Evolutionary conservation across 495 filamentous ascomycete species (phyloP), one percentile per base, ranked within the genome.

Genomic region (Tuber borchii): DNA sequence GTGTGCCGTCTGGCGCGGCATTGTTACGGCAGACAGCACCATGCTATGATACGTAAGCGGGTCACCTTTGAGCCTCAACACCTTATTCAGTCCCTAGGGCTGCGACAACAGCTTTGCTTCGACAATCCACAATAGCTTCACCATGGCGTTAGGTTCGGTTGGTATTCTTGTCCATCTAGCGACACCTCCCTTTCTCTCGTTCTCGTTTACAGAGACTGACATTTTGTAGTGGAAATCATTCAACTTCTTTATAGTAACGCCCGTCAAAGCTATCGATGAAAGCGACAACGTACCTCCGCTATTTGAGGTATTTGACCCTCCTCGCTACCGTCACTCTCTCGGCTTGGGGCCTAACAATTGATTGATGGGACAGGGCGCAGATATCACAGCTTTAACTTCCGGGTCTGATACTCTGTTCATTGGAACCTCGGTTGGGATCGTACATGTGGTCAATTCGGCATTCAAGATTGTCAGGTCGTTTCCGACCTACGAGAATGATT

Each of bases 181-280:
- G 31, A 34, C 16, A 34, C 31, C 16, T 34, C 14, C 56, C 26
- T 7, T 34, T 34, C 2, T 31, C 56, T 34, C 56, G 1, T 6
- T 16, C 56, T 34, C 56, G 1, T 12, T 65, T 10, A 19, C 56
- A 34, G 16, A 34, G 31, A 8, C 56, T 65, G 19, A 65, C 31
- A 26, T 3, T 19, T 34, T 26, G 45, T 46, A 99, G 94, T 97
- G 96, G 95, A 97, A 97, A 92, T 90, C 92, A 73, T 98, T 99
- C 87, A 94, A 95, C 88, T 98, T 99, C 90, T 97, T 99, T 87
- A 94, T 97, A 84, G 93, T 97, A 83, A 89, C 90, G 76, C 90
- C 91, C 80, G 90, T 98, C 84, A 91, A 91, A 83, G 88, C 92
- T 75, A 87, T 91, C 73, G 92, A 94, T 83, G 91, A 92, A 79